A percentile compares a stretch with the other conserved stretches of the same genome.
These are phyloP conservation scores for Diutina sp. DNA, from an alignment of 1,139 yeast species.

Conservation along the genomic window DNA sequence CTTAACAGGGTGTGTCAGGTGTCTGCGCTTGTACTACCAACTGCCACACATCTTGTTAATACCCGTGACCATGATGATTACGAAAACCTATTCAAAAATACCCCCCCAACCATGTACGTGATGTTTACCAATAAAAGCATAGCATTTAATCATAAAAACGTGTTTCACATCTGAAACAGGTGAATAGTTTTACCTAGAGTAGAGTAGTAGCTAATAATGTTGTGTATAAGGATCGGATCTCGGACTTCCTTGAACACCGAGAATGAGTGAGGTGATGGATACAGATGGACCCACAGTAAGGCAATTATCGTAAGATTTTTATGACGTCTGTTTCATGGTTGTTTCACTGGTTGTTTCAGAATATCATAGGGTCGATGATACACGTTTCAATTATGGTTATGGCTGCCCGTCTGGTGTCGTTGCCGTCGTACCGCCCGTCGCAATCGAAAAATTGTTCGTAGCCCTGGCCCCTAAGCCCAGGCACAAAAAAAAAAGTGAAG, in stretches of 20 bases:
- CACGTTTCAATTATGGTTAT: too few species aligned
- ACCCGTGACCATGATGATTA: not conserved
- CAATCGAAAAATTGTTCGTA: not conserved
- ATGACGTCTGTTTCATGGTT: too few species aligned
- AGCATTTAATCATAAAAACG: not conserved
- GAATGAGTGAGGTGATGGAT: too few species aligned
- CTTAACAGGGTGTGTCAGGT: not conserved
- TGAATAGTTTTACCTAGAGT: too few species aligned
- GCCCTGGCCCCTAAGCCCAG: not conserved
- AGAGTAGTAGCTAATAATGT: too few species aligned
- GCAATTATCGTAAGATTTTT: too few species aligned
- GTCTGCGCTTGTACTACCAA: not conserved
- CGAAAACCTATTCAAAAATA: not conserved
- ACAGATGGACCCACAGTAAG: too few species aligned
- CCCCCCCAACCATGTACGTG: not conserved
- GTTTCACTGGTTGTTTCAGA: too few species aligned
- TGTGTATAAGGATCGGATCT: too few species aligned
- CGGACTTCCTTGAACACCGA: too few species aligned
- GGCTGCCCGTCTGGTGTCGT: too few species aligned
- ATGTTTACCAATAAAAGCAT: not conserved
- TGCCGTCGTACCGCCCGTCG: not conserved
- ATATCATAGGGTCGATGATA: too few species aligned
- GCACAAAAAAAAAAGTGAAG: not conserved
- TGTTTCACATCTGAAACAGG: not conserved
- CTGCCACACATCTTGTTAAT: not conserved